Evolutionary conservation across 2,329 filamentous ascomycete species (phyloP).

Genomic region (Dryadomyces quercivorus): DNA sequence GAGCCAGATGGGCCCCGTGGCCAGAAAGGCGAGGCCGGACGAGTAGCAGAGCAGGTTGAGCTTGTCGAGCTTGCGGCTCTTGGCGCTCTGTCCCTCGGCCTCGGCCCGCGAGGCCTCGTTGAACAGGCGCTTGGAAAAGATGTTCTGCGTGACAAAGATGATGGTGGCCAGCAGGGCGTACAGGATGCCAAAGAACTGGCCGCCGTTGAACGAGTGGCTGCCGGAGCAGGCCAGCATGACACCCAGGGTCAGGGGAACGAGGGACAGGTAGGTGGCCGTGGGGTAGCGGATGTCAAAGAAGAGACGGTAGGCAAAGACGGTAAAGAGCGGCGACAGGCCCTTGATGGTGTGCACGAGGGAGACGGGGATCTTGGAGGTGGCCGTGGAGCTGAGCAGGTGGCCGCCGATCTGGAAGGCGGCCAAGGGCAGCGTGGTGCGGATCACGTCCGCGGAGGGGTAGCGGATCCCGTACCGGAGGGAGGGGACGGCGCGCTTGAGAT

Average conservation of each 20-base stretch:
- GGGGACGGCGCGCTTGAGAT: slow-evolving; percentile 58
- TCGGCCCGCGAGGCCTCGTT: slow-evolving; percentile 85
- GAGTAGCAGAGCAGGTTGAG: slow-evolving; percentile 94
- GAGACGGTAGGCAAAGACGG: slow-evolving; percentile 82
- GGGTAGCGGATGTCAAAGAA: slow-evolving; percentile 86
- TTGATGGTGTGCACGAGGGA: slow-evolving; percentile 98
- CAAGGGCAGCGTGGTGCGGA: slow-evolving; percentile 78
- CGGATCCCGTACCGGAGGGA: slow-evolving; percentile 77
- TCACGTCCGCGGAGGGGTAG: slow-evolving; percentile 65
- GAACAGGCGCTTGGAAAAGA: slow-evolving; percentile 95
- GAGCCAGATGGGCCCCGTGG: slow-evolving; percentile 87
- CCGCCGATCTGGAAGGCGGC: slow-evolving; percentile 88
- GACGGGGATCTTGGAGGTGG: slow-evolving; percentile 88
- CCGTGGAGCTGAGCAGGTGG: slow-evolving; percentile 86
- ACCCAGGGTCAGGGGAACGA: slow-evolving; percentile 85
- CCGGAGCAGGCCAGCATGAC: slow-evolving; percentile 94
- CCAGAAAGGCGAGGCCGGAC: slow-evolving; percentile 79
- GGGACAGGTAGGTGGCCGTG: slow-evolving; percentile 71
- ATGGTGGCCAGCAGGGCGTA: slow-evolving; percentile 84
- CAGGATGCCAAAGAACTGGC: slow-evolving; percentile 79
- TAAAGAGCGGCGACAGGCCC: slow-evolving; percentile 89
- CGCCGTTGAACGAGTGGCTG: slow-evolving; percentile 55
- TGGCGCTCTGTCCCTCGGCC: slow-evolving; percentile 50
- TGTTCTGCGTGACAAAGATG: slow-evolving; percentile 96
- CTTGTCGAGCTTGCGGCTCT: slow-evolving; percentile 80